A percentile compares a stretch with the other conserved stretches of the same genome.
These are phyloP conservation scores for Hymenochaete sp. DNA, from an alignment of 1,284 basidiomycete genomes.

Conservation along the genomic window DNA sequence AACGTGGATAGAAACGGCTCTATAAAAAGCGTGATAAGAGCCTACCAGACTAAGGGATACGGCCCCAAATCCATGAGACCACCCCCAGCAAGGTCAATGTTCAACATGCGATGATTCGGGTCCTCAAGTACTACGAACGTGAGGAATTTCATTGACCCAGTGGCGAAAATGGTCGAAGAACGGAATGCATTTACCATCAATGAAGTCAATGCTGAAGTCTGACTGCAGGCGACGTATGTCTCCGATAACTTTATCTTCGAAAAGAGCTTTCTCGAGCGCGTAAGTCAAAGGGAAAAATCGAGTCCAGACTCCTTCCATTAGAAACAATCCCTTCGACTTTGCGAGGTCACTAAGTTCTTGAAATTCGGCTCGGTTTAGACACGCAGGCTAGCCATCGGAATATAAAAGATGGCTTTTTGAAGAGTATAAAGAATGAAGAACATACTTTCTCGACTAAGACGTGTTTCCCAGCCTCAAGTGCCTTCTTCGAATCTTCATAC, in stretches of 20 bases:
- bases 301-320: constrained; percentile 35
- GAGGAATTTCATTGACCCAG: background rate
- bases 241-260: constrained; percentile 20
- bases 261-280: constrained; percentile 18
- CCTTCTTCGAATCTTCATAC: constrained; percentile 17
- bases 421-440: background rate
- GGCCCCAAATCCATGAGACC: constrained; percentile 36
- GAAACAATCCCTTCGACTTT: constrained; percentile 32
- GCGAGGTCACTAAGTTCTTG: constrained; percentile 27
- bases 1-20: constrained; percentile 32
- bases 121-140: constrained; percentile 5
- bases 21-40: no score
- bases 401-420: background rate
- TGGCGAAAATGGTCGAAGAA: background rate
- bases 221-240: constrained; percentile 19
- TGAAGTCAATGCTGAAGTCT: constrained; percentile 20
- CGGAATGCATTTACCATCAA: constrained; percentile 9
- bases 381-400: constrained; percentile 11
- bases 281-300: constrained; percentile 23
- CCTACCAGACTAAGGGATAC: constrained; percentile 33
- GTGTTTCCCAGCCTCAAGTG: constrained; percentile 16
- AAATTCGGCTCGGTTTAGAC: constrained; percentile 17
- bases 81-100: constrained; percentile 38
- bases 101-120: constrained; percentile 30
- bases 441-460: constrained; percentile 17